Evolutionary conservation across 2,329 filamentous ascomycete genomes (phyloP).

Genomic region (Pseudogymnoascus sp.): DNA sequence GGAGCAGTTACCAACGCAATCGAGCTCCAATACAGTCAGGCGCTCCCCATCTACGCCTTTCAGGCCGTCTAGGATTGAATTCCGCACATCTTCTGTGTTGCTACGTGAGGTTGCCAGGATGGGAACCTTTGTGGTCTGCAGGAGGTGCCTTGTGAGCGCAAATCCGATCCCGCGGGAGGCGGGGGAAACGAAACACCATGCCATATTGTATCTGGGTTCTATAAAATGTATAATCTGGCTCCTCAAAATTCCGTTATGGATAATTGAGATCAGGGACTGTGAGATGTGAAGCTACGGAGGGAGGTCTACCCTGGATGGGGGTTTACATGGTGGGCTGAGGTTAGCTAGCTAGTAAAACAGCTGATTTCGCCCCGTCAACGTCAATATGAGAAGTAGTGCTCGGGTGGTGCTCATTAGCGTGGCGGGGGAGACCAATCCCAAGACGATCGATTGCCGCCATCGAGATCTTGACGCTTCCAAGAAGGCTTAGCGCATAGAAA

Average conservation of each 20-base stretch:
- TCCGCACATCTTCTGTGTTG: constrained; percentile 41
- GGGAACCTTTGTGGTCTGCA: constrained; percentile 49
- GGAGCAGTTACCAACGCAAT: constrained; percentile 46
- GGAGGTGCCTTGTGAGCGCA: constrained; percentile 50
- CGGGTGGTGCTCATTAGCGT: not conserved
- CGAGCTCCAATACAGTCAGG: constrained; percentile 45
- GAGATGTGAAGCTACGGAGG: not conserved
- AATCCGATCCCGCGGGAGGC: constrained; percentile 58
- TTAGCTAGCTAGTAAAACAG: not conserved
- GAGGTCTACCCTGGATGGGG: not conserved
- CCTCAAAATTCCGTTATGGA: not conserved
- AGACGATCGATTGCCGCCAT: not conserved
- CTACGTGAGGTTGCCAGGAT: constrained; percentile 54
- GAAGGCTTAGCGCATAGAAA: not conserved
- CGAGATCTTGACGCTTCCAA: not conserved
- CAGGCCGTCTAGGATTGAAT: constrained; percentile 43
- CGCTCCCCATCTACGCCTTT: constrained; percentile 36
- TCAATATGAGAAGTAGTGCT: not conserved
- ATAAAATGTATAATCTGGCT: not conserved
- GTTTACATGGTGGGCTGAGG: constrained; percentile 5
- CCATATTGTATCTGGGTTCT: constrained; percentile 15
- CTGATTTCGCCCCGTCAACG: not conserved
- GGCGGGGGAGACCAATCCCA: not conserved
- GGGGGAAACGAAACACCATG: constrained; percentile 43
- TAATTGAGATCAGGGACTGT: not conserved